phyloP scores from a whole-genome alignment of 345 rosid species.

The Angophora floribunda region DNA sequence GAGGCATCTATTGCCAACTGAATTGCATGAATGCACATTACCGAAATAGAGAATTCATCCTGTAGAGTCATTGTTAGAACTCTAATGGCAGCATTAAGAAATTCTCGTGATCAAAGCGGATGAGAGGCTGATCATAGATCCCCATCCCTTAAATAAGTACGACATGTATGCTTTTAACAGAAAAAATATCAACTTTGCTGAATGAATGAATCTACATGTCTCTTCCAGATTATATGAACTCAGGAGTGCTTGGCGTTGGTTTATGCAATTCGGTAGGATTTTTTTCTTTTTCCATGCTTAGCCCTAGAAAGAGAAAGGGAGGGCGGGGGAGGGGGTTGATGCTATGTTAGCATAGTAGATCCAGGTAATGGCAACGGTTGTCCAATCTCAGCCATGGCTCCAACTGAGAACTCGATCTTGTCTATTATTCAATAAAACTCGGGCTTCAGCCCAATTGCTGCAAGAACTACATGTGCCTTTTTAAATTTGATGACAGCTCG shows the following conservation, averaged over 20 bases:
- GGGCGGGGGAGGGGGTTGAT: not conserved
- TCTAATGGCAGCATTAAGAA: not conserved
- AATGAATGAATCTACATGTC: not conserved
- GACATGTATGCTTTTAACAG: not conserved
- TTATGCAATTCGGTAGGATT: not conserved
- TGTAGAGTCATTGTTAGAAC: not conserved
- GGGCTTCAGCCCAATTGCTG: too few relatives aligned
- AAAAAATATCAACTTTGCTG: not conserved
- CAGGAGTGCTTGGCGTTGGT: not conserved
- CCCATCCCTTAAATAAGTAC: not conserved
- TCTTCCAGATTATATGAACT: not conserved
- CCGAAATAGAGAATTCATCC: not conserved
- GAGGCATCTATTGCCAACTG: not conserved
- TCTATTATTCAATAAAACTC: too few relatives aligned
- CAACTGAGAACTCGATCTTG: too few relatives aligned
- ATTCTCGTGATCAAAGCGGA: not conserved
- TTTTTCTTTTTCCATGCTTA: not conserved
- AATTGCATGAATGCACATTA: not conserved
- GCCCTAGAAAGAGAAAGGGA: too few relatives aligned
- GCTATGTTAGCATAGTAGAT: not conserved
- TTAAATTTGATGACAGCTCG: not conserved
- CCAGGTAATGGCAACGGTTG: accelerated
- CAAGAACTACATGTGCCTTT: too few relatives aligned
- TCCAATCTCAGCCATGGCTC: too few relatives aligned
- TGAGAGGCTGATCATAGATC: not conserved